phyloP scores from a whole-genome alignment of 177 flowering plant species.

The Vitis hybrid region DNA sequence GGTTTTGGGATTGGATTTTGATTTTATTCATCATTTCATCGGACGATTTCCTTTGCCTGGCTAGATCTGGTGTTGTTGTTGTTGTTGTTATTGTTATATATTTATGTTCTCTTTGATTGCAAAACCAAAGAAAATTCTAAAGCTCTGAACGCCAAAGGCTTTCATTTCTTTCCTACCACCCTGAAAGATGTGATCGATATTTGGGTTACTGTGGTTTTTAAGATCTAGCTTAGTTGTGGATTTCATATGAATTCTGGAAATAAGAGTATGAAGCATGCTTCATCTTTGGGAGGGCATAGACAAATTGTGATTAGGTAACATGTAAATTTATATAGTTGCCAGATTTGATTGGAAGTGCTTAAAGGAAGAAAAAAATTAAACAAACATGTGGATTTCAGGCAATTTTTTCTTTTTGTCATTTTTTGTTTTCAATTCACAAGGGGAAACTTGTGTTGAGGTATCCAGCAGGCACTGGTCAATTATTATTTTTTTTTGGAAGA shows the following conservation, averaged over 20 bases:
- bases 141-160: background rate
- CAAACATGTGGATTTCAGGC: too few species aligned
- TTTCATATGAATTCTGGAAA: background rate
- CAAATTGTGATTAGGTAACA: too few species aligned
- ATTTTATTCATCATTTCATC: slow-evolving; percentile 15
- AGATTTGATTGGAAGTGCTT: too few species aligned
- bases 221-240: background rate
- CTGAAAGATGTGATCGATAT: background rate
- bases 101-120: too few species aligned
- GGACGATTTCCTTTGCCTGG: slow-evolving; percentile 1
- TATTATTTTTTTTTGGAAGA: background rate
- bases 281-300: too few species aligned
- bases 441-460: background rate
- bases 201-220: background rate
- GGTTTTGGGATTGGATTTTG: background rate
- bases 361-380: too few species aligned
- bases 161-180: background rate
- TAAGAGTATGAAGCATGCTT: background rate
- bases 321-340: too few species aligned
- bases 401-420: too few species aligned
- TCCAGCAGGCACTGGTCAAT: background rate
- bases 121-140: too few species aligned
- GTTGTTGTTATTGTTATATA: background rate
- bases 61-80: too few species aligned
- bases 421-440: background rate